Percentiles rank a stretch among this genome's conserved stretches.
These are phyloP conservation scores for Lasiodiplodia hormozganensis DNA, from an alignment of 2,329 filamentous ascomycete species.

Conservation along the genomic window DNA sequence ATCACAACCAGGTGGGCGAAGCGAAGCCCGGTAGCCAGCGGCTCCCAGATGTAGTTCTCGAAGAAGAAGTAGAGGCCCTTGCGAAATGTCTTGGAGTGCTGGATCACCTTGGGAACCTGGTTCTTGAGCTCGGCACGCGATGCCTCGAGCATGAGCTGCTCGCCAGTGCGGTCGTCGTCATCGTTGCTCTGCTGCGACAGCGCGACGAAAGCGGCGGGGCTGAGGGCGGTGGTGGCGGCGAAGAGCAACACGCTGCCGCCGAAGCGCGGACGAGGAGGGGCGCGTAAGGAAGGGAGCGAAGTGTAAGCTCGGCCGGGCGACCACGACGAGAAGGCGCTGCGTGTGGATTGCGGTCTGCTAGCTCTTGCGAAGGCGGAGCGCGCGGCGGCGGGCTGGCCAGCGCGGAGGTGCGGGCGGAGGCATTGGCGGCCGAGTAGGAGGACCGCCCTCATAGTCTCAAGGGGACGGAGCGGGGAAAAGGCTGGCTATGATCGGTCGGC, in stretches of 20 bases:
- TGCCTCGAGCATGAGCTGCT: slow-evolving; percentile 84
- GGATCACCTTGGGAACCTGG: slow-evolving; percentile 67
- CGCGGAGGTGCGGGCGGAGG: slow-evolving; percentile 51
- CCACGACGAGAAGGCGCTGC: slow-evolving; percentile 19
- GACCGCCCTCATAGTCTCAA: slow-evolving; percentile 57
- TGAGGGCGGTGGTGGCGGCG: slow-evolving; percentile 46
- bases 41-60: slow-evolving; percentile 78
- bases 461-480: neutral
- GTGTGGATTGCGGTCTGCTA: slow-evolving; percentile 5
- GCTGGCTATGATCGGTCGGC: slow-evolving; percentile 22
- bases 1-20: slow-evolving; percentile 87
- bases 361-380: slow-evolving; percentile 32
- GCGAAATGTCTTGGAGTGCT: slow-evolving; percentile 64
- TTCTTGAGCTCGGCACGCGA: slow-evolving; percentile 81
- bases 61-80: slow-evolving; percentile 70
- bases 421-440: slow-evolving; percentile 58
- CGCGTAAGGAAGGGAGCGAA: slow-evolving; percentile 24
- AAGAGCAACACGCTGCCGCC: slow-evolving; percentile 18
- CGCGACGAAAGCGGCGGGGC: slow-evolving; percentile 63
- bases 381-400: slow-evolving; percentile 36
- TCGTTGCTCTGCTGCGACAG: slow-evolving; percentile 50
- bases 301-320: neutral
- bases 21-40: slow-evolving; percentile 83
- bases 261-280: slow-evolving; percentile 1
- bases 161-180: slow-evolving; percentile 68